phyloP scores from a whole-genome alignment of 2,329 filamentous ascomycete genomes.

The Microthyrium microscopicum region DNA sequence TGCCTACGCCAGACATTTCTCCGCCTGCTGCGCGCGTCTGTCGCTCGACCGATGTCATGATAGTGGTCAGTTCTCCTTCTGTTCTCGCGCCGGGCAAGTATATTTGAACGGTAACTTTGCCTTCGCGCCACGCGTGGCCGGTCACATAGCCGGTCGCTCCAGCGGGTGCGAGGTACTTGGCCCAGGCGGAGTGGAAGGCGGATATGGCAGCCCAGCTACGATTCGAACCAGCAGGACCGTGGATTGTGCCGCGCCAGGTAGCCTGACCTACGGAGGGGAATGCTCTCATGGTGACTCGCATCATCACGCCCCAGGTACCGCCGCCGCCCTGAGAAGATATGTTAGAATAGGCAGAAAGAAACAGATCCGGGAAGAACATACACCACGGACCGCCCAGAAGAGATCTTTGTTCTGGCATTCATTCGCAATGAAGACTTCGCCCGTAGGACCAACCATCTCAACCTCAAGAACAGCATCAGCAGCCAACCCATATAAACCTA shows the following conservation, averaged over 20 bases:
- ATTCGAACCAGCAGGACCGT: too few relatives aligned
- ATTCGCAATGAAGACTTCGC: constrained; percentile 19
- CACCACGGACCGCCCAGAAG: constrained; percentile 24
- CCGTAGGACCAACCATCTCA: constrained; percentile 23
- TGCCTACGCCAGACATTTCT: neutral
- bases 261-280: neutral
- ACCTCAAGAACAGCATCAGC: constrained; percentile 29
- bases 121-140: too few relatives aligned
- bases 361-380: too few relatives aligned
- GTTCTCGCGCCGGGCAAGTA: neutral
- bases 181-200: too few relatives aligned
- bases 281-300: neutral
- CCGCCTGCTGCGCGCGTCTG: neutral
- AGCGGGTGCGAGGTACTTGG: too few relatives aligned
- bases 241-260: neutral
- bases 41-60: neutral
- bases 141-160: too few relatives aligned
- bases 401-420: constrained; percentile 19
- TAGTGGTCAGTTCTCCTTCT: neutral
- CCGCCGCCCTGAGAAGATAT: too few relatives aligned
- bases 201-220: too few relatives aligned
- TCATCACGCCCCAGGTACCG: constrained; percentile 2
- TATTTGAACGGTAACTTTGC: too few relatives aligned
- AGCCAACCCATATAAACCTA: constrained; percentile 24
- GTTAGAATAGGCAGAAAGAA: too few relatives aligned